Percentiles rank a stretch among this genome's conserved stretches.
Conservation (phyloP, 495 filamentous ascomycete species). For the Lepidopterella palustris region DNA sequence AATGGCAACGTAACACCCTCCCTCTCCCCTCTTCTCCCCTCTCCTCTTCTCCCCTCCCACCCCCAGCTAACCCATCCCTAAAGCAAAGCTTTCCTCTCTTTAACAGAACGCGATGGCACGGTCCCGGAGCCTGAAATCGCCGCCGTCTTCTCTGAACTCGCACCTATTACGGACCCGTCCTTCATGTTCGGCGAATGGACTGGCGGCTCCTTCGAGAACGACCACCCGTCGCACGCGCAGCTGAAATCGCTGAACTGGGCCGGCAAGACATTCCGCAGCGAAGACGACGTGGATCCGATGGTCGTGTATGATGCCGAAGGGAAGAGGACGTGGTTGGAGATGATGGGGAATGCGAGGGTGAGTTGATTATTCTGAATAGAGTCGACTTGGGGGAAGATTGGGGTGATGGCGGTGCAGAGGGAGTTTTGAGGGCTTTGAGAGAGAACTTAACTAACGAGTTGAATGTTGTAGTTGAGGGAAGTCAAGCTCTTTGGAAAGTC, state of each 20-base stretch:
- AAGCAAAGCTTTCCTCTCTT: too few species aligned
- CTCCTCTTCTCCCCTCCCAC: too few species aligned
- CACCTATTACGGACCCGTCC: too few species aligned
- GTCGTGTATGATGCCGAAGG: conserved; percentile 25
- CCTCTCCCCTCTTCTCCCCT: too few species aligned
- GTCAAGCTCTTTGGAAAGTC: conserved; percentile 31
- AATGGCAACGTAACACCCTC: too few species aligned
- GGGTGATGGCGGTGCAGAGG: background rate
- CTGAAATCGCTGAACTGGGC: conserved; percentile 27
- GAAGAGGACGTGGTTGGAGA: conserved; percentile 16
- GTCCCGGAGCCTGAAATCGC: too few species aligned
- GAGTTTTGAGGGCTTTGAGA: background rate
- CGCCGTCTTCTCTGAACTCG: too few species aligned
- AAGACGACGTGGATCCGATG: conserved; percentile 34
- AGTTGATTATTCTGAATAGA: too few species aligned
- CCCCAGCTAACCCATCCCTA: too few species aligned
- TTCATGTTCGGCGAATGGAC: conserved; percentile 29
- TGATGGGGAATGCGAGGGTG: background rate
- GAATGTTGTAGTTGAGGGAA: conserved; percentile 26
- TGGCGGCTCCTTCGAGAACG: conserved; percentile 29
- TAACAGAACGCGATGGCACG: too few species aligned
- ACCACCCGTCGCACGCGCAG: conserved; percentile 24
- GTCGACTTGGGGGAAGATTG: background rate
- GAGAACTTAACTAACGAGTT: background rate
- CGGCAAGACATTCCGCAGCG: conserved; percentile 29